Base-by-base conservation (phyloP, 164 flowering plant species). In the Litsea cubeba region DNA sequence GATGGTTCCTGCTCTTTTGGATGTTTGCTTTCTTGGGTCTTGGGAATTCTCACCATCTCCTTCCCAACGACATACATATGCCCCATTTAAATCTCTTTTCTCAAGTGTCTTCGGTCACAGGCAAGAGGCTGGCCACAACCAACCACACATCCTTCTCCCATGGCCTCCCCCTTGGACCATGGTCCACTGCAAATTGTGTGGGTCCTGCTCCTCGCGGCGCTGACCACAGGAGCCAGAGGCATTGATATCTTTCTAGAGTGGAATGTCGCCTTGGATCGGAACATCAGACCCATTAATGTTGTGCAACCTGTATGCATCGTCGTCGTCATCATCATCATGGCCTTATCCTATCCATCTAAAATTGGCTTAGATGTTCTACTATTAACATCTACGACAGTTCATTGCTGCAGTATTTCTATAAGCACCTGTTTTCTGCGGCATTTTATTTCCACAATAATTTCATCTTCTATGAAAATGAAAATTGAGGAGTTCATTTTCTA, bases 221-320 rank as follows among this genome's bases (percentile, higher is more conserved):
- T 84, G 28, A 12, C 74, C 20, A 26, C 76, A 1, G 73, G 73
- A 50, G 77, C 82, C 12, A 75, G 71, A 46, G 85, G 80, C 30
- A 35, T 71, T 32, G 90, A 88, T 11, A 84, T 89, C 62, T 85
- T 70, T 69, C 84, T 81, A 1, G 90, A 88, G 57, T 90, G 90
- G 91, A 70, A 85, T 73, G 88, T 88, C 17, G 66, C 89, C 2
- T 46, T 79, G n/a, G 84, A 84, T 50, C 70, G 40, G n/a, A 74
- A 74, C 28, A 72, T 79, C 62, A 62, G 58, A 12, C 86, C 87
- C 5, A 62, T 77, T 25, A 51, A 69, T 3, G n/a, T n/a, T 5
- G 49, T 72, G 23, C 88, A 86, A 75, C 86, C 85, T 71, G 87
- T 84, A 82, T 5, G 81, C 60, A 18, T 3, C 25, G 3, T 73